Base-by-base conservation (phyloP, 2,329 filamentous ascomycete species). In the Malbranchea zuffiana region DNA sequence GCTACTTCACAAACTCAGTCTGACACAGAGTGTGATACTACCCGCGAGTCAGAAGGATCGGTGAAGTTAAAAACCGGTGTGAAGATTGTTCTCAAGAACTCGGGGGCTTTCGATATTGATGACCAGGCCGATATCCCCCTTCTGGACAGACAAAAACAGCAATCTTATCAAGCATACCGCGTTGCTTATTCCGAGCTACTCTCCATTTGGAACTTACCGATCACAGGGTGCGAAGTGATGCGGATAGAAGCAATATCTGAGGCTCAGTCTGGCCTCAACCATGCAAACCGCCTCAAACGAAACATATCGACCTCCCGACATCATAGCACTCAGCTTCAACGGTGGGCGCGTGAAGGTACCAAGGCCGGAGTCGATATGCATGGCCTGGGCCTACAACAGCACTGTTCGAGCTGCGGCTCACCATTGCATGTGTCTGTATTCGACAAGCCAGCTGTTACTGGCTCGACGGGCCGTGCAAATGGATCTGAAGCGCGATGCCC, bases 111-210 rank as follows among this genome's bases (percentile, higher is more conserved):
- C 45, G 68, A 72, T 39, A 63, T 68, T 23, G 67, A 72, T 41
- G 64, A 61, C 8, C 55, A 60, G 35, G 53, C 63, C 3, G 61
- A 61, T 36, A 54, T 61, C 12, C 61, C 68, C 8, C 54, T 78
- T 13, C 55, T 77, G 4, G 65, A 74, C 28, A 57, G 60, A 29
- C 59, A 57, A 6, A 63, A 69, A 29, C 61, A 65, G 13, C 55
- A 53, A 45, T 57, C 69, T 28, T 71, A 70, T 46, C 57, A 55
- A 5, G 59, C 65, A 2, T 80, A 76, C 58, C 66, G 72, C 27
- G 56, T 62, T 34, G 61, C 67, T 29, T 79, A 79, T 52, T 72
- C 75, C 3, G 60, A 74, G 32, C 59, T 75, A 38, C 61, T 79
- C 3, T 67, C 67, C n/a, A 65, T 69, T 6, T 78, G 74, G 75